Evolutionary conservation across 2,329 filamentous ascomycete genomes (phyloP).

Genomic region (Talaromyces islandicus): DNA sequence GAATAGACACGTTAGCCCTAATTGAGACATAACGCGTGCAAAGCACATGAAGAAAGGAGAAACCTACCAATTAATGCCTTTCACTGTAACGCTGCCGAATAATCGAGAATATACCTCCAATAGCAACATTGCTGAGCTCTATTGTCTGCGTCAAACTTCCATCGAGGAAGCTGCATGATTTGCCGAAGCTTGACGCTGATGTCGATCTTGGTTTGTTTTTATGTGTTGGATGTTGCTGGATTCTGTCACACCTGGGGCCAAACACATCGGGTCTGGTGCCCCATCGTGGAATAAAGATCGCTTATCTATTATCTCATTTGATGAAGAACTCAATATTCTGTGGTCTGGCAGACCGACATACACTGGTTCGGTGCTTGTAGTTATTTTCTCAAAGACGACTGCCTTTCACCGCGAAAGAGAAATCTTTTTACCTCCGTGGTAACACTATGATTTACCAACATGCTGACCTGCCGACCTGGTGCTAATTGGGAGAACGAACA

Average conservation of each 20-base stretch:
- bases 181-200: not conserved
- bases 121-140: not conserved
- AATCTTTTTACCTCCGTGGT: no score
- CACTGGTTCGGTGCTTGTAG: not conserved
- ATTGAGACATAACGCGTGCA: not conserved
- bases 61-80: not conserved
- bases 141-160: not conserved
- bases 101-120: not conserved
- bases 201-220: not conserved
- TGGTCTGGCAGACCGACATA: not conserved
- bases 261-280: not conserved
- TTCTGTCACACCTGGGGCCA: not conserved
- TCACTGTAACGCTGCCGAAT: not conserved
- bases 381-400: not conserved
- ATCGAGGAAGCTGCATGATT: not conserved
- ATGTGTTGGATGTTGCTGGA: not conserved
- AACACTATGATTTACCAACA: not conserved
- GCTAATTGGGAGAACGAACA: no score
- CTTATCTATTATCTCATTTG: not conserved
- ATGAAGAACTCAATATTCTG: not conserved
- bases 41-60: not conserved
- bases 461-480: not conserved
- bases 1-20: not conserved
- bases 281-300: not conserved
- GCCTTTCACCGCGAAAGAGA: not conserved